phyloP scores from a whole-genome alignment of 2,329 filamentous ascomycete genomes.

The Aureobasidium sp. region DNA sequence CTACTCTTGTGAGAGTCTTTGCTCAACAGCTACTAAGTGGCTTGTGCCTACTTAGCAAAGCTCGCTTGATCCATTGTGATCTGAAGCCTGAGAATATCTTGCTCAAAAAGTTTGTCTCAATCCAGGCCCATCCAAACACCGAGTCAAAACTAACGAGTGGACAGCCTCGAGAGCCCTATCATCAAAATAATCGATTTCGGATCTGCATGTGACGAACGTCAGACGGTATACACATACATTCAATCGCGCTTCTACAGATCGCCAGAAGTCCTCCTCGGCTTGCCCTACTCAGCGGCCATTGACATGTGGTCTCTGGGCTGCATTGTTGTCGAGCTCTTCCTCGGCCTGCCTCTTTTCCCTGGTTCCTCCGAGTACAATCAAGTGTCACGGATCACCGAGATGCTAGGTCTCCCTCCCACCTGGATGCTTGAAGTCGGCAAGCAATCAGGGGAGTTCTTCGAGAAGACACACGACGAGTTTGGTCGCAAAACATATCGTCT shows the following conservation, averaged over 20 bases:
- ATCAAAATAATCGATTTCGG: constrained; percentile 99
- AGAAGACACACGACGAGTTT: constrained; percentile 87
- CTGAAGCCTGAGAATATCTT: constrained; percentile 97
- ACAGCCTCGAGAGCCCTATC: constrained; percentile 84
- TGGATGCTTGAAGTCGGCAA: constrained; percentile 99
- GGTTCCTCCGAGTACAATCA: constrained; percentile 99
- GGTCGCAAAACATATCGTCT: constrained; percentile 83
- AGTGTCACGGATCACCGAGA: constrained; percentile 92
- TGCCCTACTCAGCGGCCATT: constrained; percentile 96
- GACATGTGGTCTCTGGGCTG: constrained; percentile 99
- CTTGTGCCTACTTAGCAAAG: constrained; percentile 86
- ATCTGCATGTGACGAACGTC: constrained; percentile 93
- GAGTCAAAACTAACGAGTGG: not conserved
- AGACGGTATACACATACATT: constrained; percentile 98
- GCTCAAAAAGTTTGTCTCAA: constrained; percentile 67
- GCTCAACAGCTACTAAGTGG: constrained; percentile 94
- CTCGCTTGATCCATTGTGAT: constrained; percentile 94
- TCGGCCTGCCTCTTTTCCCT: constrained; percentile 88
- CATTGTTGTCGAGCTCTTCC: constrained; percentile 95
- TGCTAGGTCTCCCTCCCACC: constrained; percentile 90
- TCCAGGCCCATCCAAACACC: not conserved
- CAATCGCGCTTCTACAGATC: constrained; percentile 97
- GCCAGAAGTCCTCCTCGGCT: constrained; percentile 86
- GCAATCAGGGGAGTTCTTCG: constrained; percentile 94
- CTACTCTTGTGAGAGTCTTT: constrained; percentile 92